phyloP scores from a whole-genome alignment of 768 basidiomycete genomes.

The Dioszegia hungarica region DNA sequence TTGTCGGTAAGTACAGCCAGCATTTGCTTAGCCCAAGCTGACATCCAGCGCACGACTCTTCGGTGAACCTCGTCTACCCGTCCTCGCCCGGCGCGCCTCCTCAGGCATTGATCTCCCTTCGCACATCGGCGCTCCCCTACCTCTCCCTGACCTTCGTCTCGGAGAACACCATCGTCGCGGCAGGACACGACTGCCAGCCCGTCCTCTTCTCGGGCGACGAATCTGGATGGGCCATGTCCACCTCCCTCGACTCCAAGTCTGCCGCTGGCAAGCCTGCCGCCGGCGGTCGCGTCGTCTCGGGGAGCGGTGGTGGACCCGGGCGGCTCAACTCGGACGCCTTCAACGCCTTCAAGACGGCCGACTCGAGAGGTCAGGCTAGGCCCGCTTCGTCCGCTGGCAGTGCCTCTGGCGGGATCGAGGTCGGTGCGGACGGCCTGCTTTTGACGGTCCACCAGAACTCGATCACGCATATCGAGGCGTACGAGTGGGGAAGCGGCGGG shows the following conservation, averaged over 20 bases:
- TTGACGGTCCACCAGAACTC: slow-evolving; percentile 96
- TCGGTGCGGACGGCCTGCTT: slow-evolving; percentile 64
- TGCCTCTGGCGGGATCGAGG: slow-evolving; percentile 37
- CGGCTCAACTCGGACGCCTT: slow-evolving; percentile 90
- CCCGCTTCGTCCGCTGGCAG: slow-evolving; percentile 35
- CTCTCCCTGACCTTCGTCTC: slow-evolving; percentile 80
- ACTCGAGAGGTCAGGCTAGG: slow-evolving; percentile 61
- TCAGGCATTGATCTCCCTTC: slow-evolving; percentile 62
- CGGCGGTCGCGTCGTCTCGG: slow-evolving; percentile 46
- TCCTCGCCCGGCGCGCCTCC: slow-evolving; percentile 56
- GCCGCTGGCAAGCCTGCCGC: slow-evolving; percentile 53
- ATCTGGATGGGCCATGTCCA: slow-evolving; percentile 69
- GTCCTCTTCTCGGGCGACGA: slow-evolving; percentile 72
- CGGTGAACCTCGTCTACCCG: slow-evolving; percentile 88
- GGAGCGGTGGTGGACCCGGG: slow-evolving; percentile 51
- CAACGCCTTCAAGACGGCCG: slow-evolving; percentile 87
- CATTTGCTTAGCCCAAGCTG: not conserved
- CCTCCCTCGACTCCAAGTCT: slow-evolving; percentile 67
- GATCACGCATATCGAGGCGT: slow-evolving; percentile 82
- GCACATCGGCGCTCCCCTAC: slow-evolving; percentile 71
- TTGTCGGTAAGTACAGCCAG: slow-evolving; percentile 64
- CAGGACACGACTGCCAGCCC: slow-evolving; percentile 97
- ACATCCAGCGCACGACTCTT: slow-evolving; percentile 80
- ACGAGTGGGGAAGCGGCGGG: slow-evolving; percentile 58
- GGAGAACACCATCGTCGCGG: slow-evolving; percentile 77